Evolutionary conservation across 176 grass and related monocot genomes (phyloP), one percentile per base, ranked within the genome.

Genomic region (Phoenix roebelenii): DNA sequence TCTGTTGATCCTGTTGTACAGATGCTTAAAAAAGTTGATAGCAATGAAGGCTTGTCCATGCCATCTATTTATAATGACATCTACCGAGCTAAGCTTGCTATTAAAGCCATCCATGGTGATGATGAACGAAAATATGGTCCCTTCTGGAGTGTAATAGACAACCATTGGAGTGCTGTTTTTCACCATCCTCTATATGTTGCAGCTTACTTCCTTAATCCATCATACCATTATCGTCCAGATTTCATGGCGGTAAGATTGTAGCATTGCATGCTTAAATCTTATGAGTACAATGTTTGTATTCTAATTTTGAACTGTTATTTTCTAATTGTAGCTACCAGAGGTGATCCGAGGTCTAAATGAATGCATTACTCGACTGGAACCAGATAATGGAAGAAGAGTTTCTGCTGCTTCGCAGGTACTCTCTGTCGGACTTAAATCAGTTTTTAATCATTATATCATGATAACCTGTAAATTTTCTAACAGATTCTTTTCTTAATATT

Each of bases 131-230:
- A 66, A 55, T 75, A 75, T 66, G 72, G 39, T n/a, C 72, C 22
- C 32, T 66, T 75, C 55, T 66, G 53, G 54, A 28, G 16, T 66
- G 62, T 66, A 28, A 59, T 75, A 58, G 72, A 75, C 63, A 59
- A 55, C 23, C 62, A 75, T 30, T 58, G 52, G 54, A 29, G 51
- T 57, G 54, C 72, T 59, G 32, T 66, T 17, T 65, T 75, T 56
- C 55, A 75, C 39, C 72, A 66, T 50, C 62, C 72, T 25, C 61
- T 75, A 22, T 75, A 58, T 32, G 72, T 75, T 75, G 72, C 62
- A 58, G 72, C 72, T 35, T 75, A 75, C 23, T 75, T 66, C 72
- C 63, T 75, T 25, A 75, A 75, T 59, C 72, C 72, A n/a, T 65
- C 53, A 18, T 75, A 51, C 15, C 58, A 62, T 6, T 75, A 66